Evolutionary conservation across 192 early-diverging fungal genomes (phyloP).

Genomic region (Mortierella alpina): DNA sequence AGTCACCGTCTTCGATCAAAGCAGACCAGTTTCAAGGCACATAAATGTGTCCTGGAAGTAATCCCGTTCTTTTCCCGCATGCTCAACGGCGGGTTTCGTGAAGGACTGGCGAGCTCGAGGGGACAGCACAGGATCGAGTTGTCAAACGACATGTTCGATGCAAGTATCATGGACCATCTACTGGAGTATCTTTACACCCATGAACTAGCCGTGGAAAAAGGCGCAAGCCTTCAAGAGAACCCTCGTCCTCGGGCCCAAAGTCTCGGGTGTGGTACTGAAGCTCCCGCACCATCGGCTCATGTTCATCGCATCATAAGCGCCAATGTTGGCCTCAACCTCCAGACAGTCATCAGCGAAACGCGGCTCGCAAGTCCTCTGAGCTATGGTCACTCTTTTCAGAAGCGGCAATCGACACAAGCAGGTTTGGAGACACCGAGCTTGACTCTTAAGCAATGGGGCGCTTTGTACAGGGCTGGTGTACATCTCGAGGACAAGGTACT

Average conservation of each 20-base stretch:
- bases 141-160: slow-evolving; percentile 30
- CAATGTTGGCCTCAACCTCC: slow-evolving; percentile 36
- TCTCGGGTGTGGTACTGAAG: neutral
- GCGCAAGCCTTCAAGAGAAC: neutral
- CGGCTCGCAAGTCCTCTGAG: neutral
- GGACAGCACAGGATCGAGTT: slow-evolving; percentile 19
- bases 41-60: slow-evolving; percentile 32
- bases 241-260: neutral
- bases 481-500: slow-evolving; percentile 29
- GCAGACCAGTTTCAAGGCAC: slow-evolving; percentile 11
- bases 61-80: slow-evolving; percentile 33
- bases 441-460: slow-evolving; percentile 20
- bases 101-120: slow-evolving; percentile 9
- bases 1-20: neutral
- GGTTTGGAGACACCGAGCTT: neutral
- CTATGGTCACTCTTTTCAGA: neutral
- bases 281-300: neutral
- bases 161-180: slow-evolving; percentile 26
- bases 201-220: slow-evolving; percentile 4
- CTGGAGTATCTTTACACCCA: slow-evolving; percentile 39
- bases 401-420: neutral
- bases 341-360: slow-evolving; percentile 4
- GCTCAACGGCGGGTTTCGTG: slow-evolving; percentile 27
- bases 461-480: slow-evolving; percentile 18
- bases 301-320: slow-evolving; percentile 9